Evolutionary conservation across 2,329 filamentous ascomycete species (phyloP), one percentile per base, ranked within the genome.

Genomic region (Apiospora rasikravindrae): DNA sequence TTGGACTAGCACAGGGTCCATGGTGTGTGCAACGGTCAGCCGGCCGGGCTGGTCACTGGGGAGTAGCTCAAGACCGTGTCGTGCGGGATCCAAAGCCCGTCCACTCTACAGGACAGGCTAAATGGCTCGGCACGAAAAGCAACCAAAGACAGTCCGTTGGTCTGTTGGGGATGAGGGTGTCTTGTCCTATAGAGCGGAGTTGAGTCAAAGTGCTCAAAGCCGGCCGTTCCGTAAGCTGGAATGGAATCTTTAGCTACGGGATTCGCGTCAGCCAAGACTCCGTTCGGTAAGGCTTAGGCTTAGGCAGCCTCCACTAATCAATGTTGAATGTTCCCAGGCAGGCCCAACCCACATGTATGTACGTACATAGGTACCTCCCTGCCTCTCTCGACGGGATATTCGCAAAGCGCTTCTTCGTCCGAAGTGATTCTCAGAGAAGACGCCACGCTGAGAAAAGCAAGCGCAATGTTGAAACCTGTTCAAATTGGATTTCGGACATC

Each of bases 231-330:
- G 29, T 29, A 5, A 57, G 16, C 24, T 61, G 53, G 53, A 6
- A 5, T 33, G 26, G 53, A 37, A 37, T 61, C 29, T 16, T 29
- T 37, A 29, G 4, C 14, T 33, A 61, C 53, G 57, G 57, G 57
- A 64, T 64, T 64, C 57, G 40, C 57, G 14, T 13, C 19, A 37
- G 57, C 33, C 57, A 40, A 64, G 57, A 64, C 57, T 40, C 57
- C 57, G 57, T 14, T 64, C 33, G 57, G 57, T 40, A 64, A 64
- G 57, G 57, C 57, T 64, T 33, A 22, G 19, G 4, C 22, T 64
- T 37, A 37, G 33, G 33, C 33, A n/a, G n/a, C n/a, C n/a, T n/a
- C n/a, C n/a, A n/a, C n/a, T n/a, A n/a, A n/a, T n/a, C n/a, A n/a
- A n/a, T n/a, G n/a, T n/a, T n/a, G n/a, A n/a, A n/a, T n/a, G n/a